phyloP scores from a whole-genome alignment of 495 filamentous ascomycete species.

The Trichoderma gamsii region DNA sequence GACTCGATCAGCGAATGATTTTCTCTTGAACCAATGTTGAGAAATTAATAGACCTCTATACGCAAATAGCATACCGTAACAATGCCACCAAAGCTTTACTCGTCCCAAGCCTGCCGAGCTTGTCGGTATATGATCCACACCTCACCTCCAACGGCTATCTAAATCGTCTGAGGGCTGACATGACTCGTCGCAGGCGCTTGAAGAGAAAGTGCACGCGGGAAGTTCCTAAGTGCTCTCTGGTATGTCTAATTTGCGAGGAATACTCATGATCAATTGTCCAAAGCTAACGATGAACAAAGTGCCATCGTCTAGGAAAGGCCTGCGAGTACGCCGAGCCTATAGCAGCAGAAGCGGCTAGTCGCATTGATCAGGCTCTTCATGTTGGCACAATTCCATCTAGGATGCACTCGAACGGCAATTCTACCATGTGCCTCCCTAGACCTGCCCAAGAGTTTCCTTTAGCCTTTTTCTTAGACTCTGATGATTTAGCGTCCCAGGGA shows the following conservation, averaged over 20 bases:
- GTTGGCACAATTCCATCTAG: background rate
- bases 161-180: background rate
- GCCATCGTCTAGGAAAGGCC: background rate
- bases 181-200: background rate
- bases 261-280: background rate
- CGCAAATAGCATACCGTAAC: background rate
- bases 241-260: background rate
- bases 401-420: too few relatives aligned
- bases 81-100: background rate
- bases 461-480: slow-evolving; percentile 7
- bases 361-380: background rate
- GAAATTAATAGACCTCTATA: background rate
- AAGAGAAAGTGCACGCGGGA: background rate
- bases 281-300: background rate
- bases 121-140: slow-evolving; percentile 6
- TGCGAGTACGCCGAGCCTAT: background rate
- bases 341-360: background rate
- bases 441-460: background rate
- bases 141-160: background rate
- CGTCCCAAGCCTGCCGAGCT: slow-evolving; percentile 1
- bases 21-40: background rate
- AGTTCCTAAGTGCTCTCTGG: background rate
- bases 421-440: background rate
- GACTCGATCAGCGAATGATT: background rate
- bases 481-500: background rate